Evolutionary conservation across 2,329 filamentous ascomycete species (phyloP), one percentile per base, ranked within the genome.

Genomic region (Scedosporium aurantiacum): DNA sequence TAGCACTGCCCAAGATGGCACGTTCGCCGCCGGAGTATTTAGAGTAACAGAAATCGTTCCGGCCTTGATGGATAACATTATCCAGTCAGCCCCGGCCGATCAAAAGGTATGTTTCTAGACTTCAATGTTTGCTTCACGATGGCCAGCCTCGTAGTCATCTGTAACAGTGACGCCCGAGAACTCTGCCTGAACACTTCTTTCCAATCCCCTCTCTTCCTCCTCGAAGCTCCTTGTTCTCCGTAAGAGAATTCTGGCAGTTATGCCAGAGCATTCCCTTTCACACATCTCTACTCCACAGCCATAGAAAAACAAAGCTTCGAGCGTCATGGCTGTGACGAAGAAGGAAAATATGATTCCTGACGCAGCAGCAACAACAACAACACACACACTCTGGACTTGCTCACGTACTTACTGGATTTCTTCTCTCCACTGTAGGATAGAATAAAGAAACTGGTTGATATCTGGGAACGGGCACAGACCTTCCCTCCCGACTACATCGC

Each of bases 41-140:
- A 89, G 90, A 86, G 91, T 97, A 78, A 96, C 91, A 73, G 92
- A 97, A 79, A 81, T 97, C 71, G 86, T 99, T 73, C 92, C 93
- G 66, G 86, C 88, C 68, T 79, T 99, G 76, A 96, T 99, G 88
- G 91, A 90, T 82, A 93, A 97, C 76, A 93, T 97, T 73, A 83
- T 95, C 75, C 87, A 89, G 73, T 86, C 86, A 70, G 89, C 91
- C 68, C 94, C 94, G 62, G 85, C 89, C 74, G 90, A 95, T 78
- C 94, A 99, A 84, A 97, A 96, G 90, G 90, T 94, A 93, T 82
- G 90, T 86, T 40, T 50, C 37, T 50, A 12, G 27, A 60, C 57
- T 55, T 40, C n/a, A 55, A 27, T 12, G 16, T 57, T 37, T 57
- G n/a, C 21, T 40, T 57, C 56, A 23, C 21, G 37, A 25, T 37